These are phyloP conservation scores for Tuber magnatum DNA, from an alignment of 495 filamentous ascomycete genomes.

Conservation along the genomic window DNA sequence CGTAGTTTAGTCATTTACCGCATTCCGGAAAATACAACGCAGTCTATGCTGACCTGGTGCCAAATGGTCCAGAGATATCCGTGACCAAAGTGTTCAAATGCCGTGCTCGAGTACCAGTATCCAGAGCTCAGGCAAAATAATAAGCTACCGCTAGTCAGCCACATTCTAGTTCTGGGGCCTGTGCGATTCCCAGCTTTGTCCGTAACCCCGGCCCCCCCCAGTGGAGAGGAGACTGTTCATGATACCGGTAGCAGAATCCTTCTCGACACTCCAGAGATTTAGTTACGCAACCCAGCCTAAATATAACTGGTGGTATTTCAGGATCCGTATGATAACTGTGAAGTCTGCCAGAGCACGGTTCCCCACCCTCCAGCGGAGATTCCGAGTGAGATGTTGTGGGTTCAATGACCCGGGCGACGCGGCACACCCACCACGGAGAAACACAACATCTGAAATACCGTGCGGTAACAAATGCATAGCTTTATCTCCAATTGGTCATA, in stretches of 20 bases:
- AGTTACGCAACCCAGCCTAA: background rate
- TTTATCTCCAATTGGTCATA: background rate
- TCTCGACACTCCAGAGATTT: background rate
- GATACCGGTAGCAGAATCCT: background rate
- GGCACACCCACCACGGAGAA: background rate
- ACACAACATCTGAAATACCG: background rate
- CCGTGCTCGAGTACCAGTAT: background rate
- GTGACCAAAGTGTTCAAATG: background rate
- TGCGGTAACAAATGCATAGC: background rate
- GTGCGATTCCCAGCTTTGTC: background rate
- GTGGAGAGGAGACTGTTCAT: too few relatives aligned
- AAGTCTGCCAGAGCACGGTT: background rate
- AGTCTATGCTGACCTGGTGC: background rate
- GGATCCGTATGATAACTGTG: background rate
- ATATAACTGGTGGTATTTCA: background rate
- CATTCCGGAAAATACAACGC: background rate
- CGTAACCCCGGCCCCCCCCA: background rate
- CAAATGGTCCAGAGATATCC: background rate
- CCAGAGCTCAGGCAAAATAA: background rate
- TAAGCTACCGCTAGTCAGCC: background rate
- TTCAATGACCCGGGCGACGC: background rate
- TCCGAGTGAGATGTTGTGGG: background rate
- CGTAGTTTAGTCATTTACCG: background rate
- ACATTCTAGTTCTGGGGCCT: background rate
- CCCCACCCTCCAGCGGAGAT: background rate